A percentile compares a stretch with the other conserved stretches of the same genome.
Conservation (phyloP, 176 grass and related monocot genomes). For the sorghum (Sorghum bicolor) region Sorghum_bicolor_NCBIv3 NC_012877.2:7812001-7812500, state of each 20-base stretch:
- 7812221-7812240: slow-evolving; percentile 77
- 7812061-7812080: slow-evolving; percentile 9
- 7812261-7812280: slow-evolving; percentile 83
- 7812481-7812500: slow-evolving; percentile 24
- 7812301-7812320: slow-evolving; percentile 17
- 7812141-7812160: slow-evolving; percentile 19
- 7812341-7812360: slow-evolving; percentile 51
- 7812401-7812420: slow-evolving; percentile 89
- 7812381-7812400: slow-evolving; percentile 96
- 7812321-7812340: slow-evolving; percentile 11
- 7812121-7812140: slow-evolving; percentile 19
- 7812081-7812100: slow-evolving; percentile 21
- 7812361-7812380: slow-evolving; percentile 76
- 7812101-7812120: slow-evolving; percentile 18
- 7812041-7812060: slow-evolving; percentile 25
- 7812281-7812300: slow-evolving; percentile 30
- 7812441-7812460: background rate
- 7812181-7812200: slow-evolving; percentile 87
- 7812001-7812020: slow-evolving; percentile 89
- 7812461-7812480: slow-evolving; percentile 16
- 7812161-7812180: slow-evolving; percentile 35
- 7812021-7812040: slow-evolving; percentile 24
- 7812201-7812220: slow-evolving; percentile 73
- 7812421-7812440: slow-evolving; percentile 62
- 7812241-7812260: slow-evolving; percentile 77